Percentiles rank a stretch among this genome's conserved stretches.
These are phyloP conservation scores for Papiliotrema flavescens DNA, from an alignment of 1,284 basidiomycete species.

Conservation along the genomic window DNA sequence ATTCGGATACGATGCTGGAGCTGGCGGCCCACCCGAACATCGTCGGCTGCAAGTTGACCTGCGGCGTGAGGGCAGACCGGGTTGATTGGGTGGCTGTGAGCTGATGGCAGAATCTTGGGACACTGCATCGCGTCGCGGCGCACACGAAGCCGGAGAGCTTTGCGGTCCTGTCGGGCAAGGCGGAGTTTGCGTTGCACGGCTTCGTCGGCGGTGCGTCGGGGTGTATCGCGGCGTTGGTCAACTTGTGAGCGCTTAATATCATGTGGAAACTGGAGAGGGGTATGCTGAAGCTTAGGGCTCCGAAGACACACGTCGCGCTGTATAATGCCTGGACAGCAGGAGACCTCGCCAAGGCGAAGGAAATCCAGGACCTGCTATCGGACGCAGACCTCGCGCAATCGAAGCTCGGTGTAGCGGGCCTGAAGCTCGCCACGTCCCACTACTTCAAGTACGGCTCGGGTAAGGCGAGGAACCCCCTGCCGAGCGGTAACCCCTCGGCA, in stretches of 20 bases:
- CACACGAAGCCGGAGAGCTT: conserved; percentile 12
- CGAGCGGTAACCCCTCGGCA: not conserved
- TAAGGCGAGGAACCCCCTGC: conserved; percentile 13
- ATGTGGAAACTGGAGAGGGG: not conserved
- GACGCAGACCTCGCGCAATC: conserved; percentile 20
- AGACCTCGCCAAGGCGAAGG: conserved; percentile 15
- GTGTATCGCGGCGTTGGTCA: conserved; percentile 14
- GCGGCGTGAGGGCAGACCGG: conserved; percentile 6
- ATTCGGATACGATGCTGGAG: conserved; percentile 17
- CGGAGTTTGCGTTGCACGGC: conserved; percentile 15
- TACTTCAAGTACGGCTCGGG: conserved; percentile 18
- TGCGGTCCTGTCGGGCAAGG: conserved; percentile 14
- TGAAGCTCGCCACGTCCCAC: conserved; percentile 13
- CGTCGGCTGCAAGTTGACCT: conserved; percentile 15
- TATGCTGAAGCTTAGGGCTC: not conserved
- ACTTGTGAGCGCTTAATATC: conserved; percentile 9
- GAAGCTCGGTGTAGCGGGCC: conserved; percentile 17
- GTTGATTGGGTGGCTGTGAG: conserved; percentile 6
- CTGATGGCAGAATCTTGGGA: conserved; percentile 9
- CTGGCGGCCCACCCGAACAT: conserved; percentile 15
- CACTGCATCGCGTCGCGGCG: conserved; percentile 16
- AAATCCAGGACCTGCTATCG: conserved; percentile 22
- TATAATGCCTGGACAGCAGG: conserved; percentile 22
- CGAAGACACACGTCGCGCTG: conserved; percentile 21
- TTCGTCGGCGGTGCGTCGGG: conserved; percentile 12